Conservation (phyloP, 2,329 filamentous ascomycete species). For the Samsoniella hepiali region DNA sequence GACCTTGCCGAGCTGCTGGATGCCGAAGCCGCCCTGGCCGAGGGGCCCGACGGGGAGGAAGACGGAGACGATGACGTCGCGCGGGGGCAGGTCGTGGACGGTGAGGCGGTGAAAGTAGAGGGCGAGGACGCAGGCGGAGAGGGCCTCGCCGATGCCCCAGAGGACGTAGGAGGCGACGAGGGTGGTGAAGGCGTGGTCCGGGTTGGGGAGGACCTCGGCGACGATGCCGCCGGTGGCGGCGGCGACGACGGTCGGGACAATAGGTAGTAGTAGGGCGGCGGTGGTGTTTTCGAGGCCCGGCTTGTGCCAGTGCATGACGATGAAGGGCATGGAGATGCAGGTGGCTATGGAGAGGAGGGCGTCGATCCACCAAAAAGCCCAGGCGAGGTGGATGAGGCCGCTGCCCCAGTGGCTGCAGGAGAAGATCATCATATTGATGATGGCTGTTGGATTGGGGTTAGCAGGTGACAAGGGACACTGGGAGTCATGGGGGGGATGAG, state of each 20-base stretch:
- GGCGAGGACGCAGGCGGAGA: constrained; percentile 60
- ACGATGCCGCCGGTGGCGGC: constrained; percentile 63
- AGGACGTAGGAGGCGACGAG: constrained; percentile 64
- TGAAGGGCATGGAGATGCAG: constrained; percentile 54
- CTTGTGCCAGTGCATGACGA: constrained; percentile 48
- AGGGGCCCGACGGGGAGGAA: constrained; percentile 66
- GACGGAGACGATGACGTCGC: constrained; percentile 64
- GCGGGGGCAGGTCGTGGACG: constrained; percentile 62
- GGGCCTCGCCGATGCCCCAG: constrained; percentile 59
- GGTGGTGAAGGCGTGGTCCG: constrained; percentile 56
- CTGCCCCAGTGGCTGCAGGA: constrained; percentile 61
- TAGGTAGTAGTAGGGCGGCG: constrained; percentile 62
- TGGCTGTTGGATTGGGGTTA: constrained; percentile 33
- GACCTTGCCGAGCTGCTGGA: constrained; percentile 49
- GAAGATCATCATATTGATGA: constrained; percentile 62
- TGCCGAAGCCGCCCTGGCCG: constrained; percentile 62
- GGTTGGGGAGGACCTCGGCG: constrained; percentile 55
- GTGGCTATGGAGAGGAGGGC: constrained; percentile 48
- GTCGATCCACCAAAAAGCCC: constrained; percentile 59
- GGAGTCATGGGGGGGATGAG: not conserved
- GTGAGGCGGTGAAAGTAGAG: constrained; percentile 69
- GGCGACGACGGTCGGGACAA: constrained; percentile 64
- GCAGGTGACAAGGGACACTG: not conserved
- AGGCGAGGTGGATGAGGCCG: constrained; percentile 53
- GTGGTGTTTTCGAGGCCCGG: constrained; percentile 57